phyloP scores from a whole-genome alignment of 2,329 filamentous ascomycete genomes.

The Cladosporium sp. region DNA sequence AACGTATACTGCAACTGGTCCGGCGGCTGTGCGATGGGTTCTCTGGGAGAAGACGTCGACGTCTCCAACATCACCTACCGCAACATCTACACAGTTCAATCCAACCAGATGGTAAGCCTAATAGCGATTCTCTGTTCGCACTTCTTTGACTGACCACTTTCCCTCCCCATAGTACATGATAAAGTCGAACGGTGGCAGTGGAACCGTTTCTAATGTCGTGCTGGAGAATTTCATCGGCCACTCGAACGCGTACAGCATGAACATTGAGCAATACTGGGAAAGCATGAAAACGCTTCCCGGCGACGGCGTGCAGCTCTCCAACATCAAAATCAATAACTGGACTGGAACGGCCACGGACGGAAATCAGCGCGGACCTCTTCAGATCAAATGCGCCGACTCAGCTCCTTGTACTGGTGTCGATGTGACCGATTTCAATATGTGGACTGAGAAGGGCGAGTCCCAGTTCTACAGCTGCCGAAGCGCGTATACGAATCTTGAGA shows the following conservation, averaged over 20 bases:
- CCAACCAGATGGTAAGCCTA: constrained; percentile 53
- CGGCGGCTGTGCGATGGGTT: constrained; percentile 55
- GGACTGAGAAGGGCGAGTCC: constrained; percentile 43
- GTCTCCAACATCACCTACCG: constrained; percentile 51
- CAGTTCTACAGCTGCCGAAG: constrained; percentile 45
- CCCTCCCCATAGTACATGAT: constrained; percentile 48
- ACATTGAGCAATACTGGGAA: constrained; percentile 53
- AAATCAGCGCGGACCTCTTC: constrained; percentile 48
- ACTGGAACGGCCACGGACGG: constrained; percentile 51
- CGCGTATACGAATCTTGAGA: constrained; percentile 36
- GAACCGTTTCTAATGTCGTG: constrained; percentile 46
- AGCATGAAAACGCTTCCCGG: constrained; percentile 40
- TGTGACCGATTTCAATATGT: constrained; percentile 50
- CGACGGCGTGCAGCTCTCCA: constrained; percentile 48
- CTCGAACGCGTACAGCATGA: constrained; percentile 53
- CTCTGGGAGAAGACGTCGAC: constrained; percentile 45
- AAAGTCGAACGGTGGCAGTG: constrained; percentile 56
- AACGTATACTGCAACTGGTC: constrained; percentile 59
- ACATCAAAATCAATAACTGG: constrained; percentile 54
- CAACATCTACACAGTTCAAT: constrained; percentile 55
- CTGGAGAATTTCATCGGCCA: constrained; percentile 59
- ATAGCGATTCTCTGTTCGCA: background rate
- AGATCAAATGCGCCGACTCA: constrained; percentile 46
- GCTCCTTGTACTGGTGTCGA: constrained; percentile 51
- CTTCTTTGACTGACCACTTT: background rate